Conservation (phyloP, 306 rosid species). For the Cucumis hystrix region DNA sequence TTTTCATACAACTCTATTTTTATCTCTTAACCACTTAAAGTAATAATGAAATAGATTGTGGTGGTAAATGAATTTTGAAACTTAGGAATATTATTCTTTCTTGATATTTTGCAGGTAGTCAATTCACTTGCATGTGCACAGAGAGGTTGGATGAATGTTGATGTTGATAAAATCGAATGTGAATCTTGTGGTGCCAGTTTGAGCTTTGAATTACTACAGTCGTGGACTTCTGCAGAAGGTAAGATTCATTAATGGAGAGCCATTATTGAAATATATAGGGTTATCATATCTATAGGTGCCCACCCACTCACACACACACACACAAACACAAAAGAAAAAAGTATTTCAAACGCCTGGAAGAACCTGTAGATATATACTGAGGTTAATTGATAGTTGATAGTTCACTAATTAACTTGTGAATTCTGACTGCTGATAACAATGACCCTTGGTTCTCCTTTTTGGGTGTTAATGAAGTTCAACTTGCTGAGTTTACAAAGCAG, state of each 20-base stretch:
- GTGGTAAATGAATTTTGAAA: not conserved
- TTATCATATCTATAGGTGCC: not conserved
- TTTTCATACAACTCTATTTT: not conserved
- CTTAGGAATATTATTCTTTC: not conserved
- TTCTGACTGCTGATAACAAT: conserved; percentile 14
- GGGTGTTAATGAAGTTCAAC: conserved; percentile 50
- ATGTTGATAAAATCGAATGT: conserved; percentile 71
- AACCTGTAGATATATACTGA: not conserved
- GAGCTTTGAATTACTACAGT: conserved; percentile 37
- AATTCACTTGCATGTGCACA: conserved; percentile 80
- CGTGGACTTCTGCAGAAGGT: conserved; percentile 81
- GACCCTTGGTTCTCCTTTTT: conserved; percentile 12
- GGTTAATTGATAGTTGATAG: not conserved
- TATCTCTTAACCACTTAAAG: not conserved
- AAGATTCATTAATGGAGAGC: conserved; percentile 7
- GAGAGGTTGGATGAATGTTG: conserved; percentile 86
- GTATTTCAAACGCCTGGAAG: not conserved
- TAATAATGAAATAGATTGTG: not conserved
- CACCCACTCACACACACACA: not conserved
- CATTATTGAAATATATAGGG: not conserved
- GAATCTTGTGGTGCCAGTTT: conserved; percentile 66
- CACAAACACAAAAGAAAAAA: not conserved
- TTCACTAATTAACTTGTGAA: not conserved
- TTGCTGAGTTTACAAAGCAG: conserved; percentile 72
- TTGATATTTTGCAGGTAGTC: conserved; percentile 40